These are phyloP conservation scores for Ottelia alismoides DNA, from an alignment of 106 monocot genomes.

Conservation along the genomic window DNA sequence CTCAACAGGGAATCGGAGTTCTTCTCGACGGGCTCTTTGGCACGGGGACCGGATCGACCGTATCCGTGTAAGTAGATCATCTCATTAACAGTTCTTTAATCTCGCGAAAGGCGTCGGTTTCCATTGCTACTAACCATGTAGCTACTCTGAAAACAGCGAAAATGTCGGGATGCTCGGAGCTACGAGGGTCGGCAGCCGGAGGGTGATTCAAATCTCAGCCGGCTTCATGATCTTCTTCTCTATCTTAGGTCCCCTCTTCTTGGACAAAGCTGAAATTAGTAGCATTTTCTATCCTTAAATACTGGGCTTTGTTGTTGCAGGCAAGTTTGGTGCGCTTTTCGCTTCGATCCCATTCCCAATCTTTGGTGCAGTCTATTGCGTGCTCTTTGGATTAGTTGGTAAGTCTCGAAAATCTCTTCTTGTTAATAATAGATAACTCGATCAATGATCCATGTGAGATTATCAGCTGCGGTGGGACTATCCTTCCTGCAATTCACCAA, in stretches of 20 bases:
- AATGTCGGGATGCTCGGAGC: slow-evolving; percentile 87
- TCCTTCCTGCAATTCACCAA: slow-evolving; percentile 99
- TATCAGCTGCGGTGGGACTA: slow-evolving; percentile 80
- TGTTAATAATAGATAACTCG: background rate
- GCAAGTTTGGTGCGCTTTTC: slow-evolving; percentile 95
- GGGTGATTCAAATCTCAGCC: slow-evolving; percentile 88
- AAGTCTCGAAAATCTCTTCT: background rate
- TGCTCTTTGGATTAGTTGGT: slow-evolving; percentile 92
- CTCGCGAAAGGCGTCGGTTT: background rate
- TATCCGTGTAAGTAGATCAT: slow-evolving; percentile 18
- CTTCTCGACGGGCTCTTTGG: slow-evolving; percentile 28
- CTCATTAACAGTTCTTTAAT: background rate
- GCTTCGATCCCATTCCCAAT: slow-evolving; percentile 93
- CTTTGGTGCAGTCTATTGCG: slow-evolving; percentile 85
- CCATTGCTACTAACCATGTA: background rate
- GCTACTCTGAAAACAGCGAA: slow-evolving; percentile 34
- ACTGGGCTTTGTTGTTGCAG: slow-evolving; percentile 17
- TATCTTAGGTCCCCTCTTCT: slow-evolving; percentile 42
- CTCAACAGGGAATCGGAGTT: slow-evolving; percentile 17
- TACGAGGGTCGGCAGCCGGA: slow-evolving; percentile 80
- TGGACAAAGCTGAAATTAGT: background rate
- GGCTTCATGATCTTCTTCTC: slow-evolving; percentile 99
- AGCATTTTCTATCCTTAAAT: background rate
- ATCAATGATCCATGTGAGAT: background rate
- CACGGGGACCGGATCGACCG: slow-evolving; percentile 23